Conservation (phyloP, 352 stramenopile genomes). For the Pythium sukuiense region DNA sequence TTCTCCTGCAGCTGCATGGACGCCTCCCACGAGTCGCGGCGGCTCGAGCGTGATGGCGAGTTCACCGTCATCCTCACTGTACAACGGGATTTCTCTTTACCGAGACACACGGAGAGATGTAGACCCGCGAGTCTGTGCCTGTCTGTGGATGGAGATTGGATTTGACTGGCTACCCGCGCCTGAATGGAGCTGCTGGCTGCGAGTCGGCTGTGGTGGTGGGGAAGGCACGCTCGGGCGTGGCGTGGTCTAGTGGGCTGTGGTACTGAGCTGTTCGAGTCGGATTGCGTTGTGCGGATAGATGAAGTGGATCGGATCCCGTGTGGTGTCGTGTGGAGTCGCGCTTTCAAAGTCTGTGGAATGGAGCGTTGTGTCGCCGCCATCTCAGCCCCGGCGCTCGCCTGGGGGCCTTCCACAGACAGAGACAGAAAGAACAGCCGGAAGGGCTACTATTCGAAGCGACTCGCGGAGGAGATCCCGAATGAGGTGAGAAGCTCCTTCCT, state of each 20-base stretch:
- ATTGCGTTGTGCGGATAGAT: neutral
- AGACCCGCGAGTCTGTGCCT: neutral
- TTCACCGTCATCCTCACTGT: slow-evolving; percentile 9
- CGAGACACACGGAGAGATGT: neutral
- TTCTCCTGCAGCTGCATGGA: slow-evolving; percentile 1
- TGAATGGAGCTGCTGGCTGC: neutral
- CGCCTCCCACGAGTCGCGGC: slow-evolving; percentile 21
- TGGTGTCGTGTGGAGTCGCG: neutral
- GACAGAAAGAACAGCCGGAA: neutral
- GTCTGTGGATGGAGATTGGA: neutral
- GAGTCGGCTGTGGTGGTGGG: neutral
- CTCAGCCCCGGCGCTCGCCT: neutral
- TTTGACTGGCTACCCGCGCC: neutral
- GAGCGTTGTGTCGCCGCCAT: neutral
- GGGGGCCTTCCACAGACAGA: slow-evolving; percentile 3
- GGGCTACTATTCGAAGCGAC: neutral
- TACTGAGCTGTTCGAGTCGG: neutral
- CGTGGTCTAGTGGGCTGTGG: neutral
- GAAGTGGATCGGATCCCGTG: neutral
- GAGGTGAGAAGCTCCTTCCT: neutral
- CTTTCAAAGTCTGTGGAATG: neutral
- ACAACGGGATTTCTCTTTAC: neutral
- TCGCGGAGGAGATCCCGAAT: neutral
- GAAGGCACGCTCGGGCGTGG: too few relatives aligned
- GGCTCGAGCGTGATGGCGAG: slow-evolving; percentile 20